These are phyloP conservation scores for Chamaecyparis obtusa DNA, from an alignment of 75 land plant genomes.

Conservation along the genomic window DNA sequence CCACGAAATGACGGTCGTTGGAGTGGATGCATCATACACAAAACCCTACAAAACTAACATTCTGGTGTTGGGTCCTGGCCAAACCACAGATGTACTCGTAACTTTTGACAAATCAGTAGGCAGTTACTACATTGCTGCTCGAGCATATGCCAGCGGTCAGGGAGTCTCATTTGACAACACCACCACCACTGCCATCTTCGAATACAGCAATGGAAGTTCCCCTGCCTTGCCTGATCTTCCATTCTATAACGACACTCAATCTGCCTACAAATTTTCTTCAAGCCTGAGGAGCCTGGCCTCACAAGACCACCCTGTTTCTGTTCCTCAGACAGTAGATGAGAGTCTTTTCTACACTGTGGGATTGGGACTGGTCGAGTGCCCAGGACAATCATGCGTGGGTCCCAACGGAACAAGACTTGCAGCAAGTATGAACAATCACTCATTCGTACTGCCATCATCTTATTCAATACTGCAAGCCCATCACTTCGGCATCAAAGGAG, in stretches of 20 bases:
- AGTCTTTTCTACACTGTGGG: slow-evolving; percentile 61
- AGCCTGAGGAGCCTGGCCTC: slow-evolving; percentile 42
- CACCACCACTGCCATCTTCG: slow-evolving; percentile 39
- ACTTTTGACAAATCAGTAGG: slow-evolving; percentile 18
- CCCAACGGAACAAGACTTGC: slow-evolving; percentile 46
- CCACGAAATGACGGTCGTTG: slow-evolving; percentile 32
- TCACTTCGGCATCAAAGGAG: slow-evolving; percentile 33
- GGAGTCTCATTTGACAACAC: slow-evolving; percentile 38
- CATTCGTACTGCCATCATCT: slow-evolving; percentile 50
- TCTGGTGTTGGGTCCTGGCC: slow-evolving; percentile 59
- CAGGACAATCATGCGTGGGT: slow-evolving; percentile 35
- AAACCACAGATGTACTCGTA: slow-evolving; percentile 56
- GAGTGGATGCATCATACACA: slow-evolving; percentile 34
- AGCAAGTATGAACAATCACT: slow-evolving; percentile 62
- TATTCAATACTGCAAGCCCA: slow-evolving; percentile 55
- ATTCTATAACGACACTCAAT: slow-evolving; percentile 41
- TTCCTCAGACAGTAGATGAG: slow-evolving; percentile 51
- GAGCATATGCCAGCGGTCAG: slow-evolving; percentile 22
- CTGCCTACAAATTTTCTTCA: slow-evolving; percentile 22
- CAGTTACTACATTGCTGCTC: slow-evolving; percentile 27
- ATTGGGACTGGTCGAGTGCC: slow-evolving; percentile 38
- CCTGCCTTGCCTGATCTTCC: slow-evolving; percentile 33
- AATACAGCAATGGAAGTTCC: slow-evolving; percentile 16
- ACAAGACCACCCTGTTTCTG: slow-evolving; percentile 42
- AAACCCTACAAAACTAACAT: slow-evolving; percentile 41